Conservation (phyloP, 208 protist genomes). For the Trypanosoma mega region DNA sequence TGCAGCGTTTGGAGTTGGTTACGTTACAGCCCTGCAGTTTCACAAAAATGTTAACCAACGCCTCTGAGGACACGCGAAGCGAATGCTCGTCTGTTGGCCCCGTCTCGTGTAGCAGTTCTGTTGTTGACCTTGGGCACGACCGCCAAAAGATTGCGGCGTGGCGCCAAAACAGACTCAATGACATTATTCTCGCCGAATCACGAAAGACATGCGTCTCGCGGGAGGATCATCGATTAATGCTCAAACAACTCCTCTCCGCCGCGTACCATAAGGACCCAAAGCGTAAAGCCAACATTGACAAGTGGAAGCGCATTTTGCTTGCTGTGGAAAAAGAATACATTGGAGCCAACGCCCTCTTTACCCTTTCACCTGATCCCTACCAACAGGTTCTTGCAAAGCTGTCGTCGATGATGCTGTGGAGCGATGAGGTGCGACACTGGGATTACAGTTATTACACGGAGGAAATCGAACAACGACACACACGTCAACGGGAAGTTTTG, state of each 20-base stretch:
- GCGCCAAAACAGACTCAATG: constrained; percentile 70
- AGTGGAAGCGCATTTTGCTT: constrained; percentile 69
- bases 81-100: not conserved
- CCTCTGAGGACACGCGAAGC: too few species aligned
- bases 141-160: constrained; percentile 49
- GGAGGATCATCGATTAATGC: constrained; percentile 85
- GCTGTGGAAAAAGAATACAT: constrained; percentile 79
- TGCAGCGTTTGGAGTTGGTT: too few species aligned
- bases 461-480: constrained; percentile 50
- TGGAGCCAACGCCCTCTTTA: constrained; percentile 73
- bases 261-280: constrained; percentile 69
- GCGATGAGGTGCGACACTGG: constrained; percentile 54
- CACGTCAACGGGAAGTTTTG: constrained; percentile 49
- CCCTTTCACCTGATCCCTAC: constrained; percentile 82
- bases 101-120: not conserved
- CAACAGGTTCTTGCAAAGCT: constrained; percentile 74
- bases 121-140: constrained; percentile 42
- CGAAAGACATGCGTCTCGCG: constrained; percentile 50
- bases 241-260: constrained; percentile 66
- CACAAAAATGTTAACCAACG: constrained; percentile 2
- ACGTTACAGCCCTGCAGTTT: too few species aligned
- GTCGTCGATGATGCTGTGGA: constrained; percentile 90
- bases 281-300: constrained; percentile 46
- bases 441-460: constrained; percentile 61
- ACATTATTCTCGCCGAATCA: constrained; percentile 63